Base-by-base conservation (phyloP, 331 rosid genomes). In the Quercus lobata region DNA sequence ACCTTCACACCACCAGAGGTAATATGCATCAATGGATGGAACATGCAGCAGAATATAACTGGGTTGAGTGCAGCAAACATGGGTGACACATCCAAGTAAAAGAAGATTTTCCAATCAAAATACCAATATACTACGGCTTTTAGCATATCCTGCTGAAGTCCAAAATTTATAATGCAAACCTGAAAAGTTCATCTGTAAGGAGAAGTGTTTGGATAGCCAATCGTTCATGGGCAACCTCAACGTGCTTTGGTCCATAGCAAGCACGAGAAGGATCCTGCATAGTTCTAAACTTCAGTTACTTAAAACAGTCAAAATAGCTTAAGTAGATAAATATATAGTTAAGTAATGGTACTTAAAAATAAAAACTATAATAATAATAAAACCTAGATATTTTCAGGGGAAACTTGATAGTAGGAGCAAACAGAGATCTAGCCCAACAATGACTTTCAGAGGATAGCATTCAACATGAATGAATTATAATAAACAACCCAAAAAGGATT, bases 171-270 rank as follows among this genome's bases (percentile, higher is more conserved):
- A 58, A 76, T 66, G 63, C 89, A 21, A 75, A 93, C 99, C 99
- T 93, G 91, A 95, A 95, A 71, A 95, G 97, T 6, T 88, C 93
- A 73, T 95, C 99, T 1, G 98, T 88, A 74, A 95, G 87, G 71
- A 95, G 91, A 75, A 95, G 92, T n/a, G 93, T 88, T 81, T 95
- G 98, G 71, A 95, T 84, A 80, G 99, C 98, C 87, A 95, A 81
- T 77, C 94, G 92, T 79, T 95, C 99, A 80, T 90, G 91, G 79
- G 99, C 99, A 80, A 95, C 94, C 88, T 95, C 99, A 69, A 93
- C 94, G 74, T 95, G 99, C 87, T 93, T 95, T 18, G 87, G 84
- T 81, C 99, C 99, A 88, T 93, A 95, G 84, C 98, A 95, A 44
- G 98, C 98, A 75, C 98, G 97, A 65, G 84, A 69, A 57, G 96